A percentile compares a stretch with the other conserved stretches of the same genome.
Conservation (phyloP, 306 rosid species). For the Boehmeria nivea region DNA sequence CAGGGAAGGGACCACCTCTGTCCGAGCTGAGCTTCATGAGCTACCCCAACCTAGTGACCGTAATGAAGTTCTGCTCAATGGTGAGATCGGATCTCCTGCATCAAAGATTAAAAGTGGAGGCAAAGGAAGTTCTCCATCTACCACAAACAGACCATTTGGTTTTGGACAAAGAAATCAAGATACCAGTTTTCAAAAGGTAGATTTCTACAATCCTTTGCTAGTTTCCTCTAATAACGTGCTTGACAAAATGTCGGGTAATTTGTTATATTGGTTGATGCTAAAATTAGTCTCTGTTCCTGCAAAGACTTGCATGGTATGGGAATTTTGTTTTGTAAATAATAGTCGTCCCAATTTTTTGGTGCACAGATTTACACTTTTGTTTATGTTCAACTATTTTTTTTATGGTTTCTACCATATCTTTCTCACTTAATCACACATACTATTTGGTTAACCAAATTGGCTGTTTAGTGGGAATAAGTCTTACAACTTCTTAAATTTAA, state of each 20-base stretch:
- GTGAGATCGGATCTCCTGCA: conserved; percentile 55
- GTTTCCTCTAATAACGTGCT: conserved; percentile 9
- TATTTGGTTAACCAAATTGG: neutral
- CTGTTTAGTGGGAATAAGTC: neutral
- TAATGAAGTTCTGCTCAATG: conserved; percentile 51
- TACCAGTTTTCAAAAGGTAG: conserved; percentile 60
- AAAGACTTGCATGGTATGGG: neutral
- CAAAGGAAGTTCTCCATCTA: conserved; percentile 42
- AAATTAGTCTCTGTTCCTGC: neutral
- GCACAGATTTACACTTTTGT: conserved; percentile 8
- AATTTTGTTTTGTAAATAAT: neutral
- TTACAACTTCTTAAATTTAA: neutral
- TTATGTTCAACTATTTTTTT: neutral
- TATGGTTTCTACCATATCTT: too few species aligned
- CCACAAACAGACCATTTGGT: conserved; percentile 53
- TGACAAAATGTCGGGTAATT: neutral
- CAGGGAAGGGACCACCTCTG: conserved; percentile 42
- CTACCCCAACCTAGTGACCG: conserved; percentile 32
- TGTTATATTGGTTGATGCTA: neutral
- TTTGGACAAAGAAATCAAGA: conserved; percentile 70
- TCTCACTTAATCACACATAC: too few species aligned
- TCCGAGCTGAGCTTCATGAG: conserved; percentile 38
- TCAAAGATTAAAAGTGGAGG: conserved; percentile 47
- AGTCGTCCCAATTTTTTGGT: neutral
- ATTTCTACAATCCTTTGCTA: neutral